Evolutionary conservation across 2,329 filamentous ascomycete genomes (phyloP), one percentile per base, ranked within the genome.

Genomic region (Xylariaceae sp.): DNA sequence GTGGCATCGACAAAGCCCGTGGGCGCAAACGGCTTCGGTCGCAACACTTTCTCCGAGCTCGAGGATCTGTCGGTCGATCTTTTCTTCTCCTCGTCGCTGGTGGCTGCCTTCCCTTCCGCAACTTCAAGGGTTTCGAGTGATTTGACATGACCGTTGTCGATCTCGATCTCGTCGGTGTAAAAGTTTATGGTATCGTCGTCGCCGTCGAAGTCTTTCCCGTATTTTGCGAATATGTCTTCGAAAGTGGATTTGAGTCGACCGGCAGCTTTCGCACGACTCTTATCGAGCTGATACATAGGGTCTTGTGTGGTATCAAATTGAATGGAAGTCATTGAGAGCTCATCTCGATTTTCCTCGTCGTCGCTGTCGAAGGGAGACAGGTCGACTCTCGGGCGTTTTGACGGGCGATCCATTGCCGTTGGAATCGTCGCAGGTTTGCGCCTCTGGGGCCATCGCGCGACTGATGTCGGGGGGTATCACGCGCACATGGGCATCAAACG

Each of bases 151-250:
- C 94, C 93, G 75, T 96, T 94, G 69, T 97, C 81, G 50, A 97
- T 85, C n/a, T 96, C 79, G 43, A 97, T 84, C 53, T 89, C 77
- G 48, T 90, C 91, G 0, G 89, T 93, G 45, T 78, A 76, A 51
- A 96, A 76, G 69, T 97, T 90, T 63, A 97, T 91, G 72, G 96
- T 91, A 69, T 97, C 93, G 48, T 87, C 91, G 46, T 93, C 79
- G 5, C 86, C 88, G 2, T 84, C 84, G 64, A 96, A 96, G 67
- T 97, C 88, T 58, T 79, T 85, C 48, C 80, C 85, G 68, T 96
- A 97, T 69, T 96, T 97, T 55, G 87, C 82, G 66, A 96, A 96
- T 50, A 97, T 96, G 50, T 82, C 76, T 66, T 96, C 91, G 67
- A 96, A 94, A 5, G 84, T 84, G n/a, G 84, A 86, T 68, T 94